Conservation (phyloP, 2,329 filamentous ascomycete species). For the Lachnellula hyalina region DNA sequence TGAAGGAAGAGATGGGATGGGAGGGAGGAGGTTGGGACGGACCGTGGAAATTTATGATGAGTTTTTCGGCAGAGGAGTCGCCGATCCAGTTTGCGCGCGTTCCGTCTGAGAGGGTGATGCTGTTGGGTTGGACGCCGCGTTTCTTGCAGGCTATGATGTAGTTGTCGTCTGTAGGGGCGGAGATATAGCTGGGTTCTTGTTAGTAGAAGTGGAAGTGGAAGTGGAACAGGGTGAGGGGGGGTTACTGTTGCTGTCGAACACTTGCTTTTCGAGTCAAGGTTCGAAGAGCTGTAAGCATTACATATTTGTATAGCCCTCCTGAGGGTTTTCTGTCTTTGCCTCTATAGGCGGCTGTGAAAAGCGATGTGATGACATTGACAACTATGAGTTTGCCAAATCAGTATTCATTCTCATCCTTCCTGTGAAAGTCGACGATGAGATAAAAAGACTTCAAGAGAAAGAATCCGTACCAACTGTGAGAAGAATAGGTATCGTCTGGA, state of each 20-base stretch:
- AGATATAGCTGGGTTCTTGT: slow-evolving; percentile 15
- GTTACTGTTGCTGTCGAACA: slow-evolving; percentile 21
- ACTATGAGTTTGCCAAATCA: slow-evolving; percentile 7
- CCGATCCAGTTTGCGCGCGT: slow-evolving; percentile 44
- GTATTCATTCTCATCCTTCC: too few relatives aligned
- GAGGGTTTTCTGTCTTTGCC: slow-evolving; percentile 9
- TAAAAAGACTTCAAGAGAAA: background rate
- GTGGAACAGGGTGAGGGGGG: background rate
- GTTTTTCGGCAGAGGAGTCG: slow-evolving; percentile 32
- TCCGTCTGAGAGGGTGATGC: slow-evolving; percentile 32
- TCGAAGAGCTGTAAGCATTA: slow-evolving; percentile 16
- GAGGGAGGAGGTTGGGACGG: background rate
- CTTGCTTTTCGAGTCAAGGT: slow-evolving; percentile 11
- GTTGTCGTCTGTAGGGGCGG: slow-evolving; percentile 17
- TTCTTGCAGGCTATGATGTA: slow-evolving; percentile 25
- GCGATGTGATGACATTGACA: slow-evolving; percentile 11
- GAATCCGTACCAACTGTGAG: slow-evolving; percentile 14
- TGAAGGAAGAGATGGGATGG: background rate
- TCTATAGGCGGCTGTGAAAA: slow-evolving; percentile 18
- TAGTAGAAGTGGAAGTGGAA: background rate
- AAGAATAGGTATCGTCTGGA: slow-evolving; percentile 16
- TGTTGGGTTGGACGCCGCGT: slow-evolving; percentile 15
- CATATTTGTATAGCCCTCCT: slow-evolving; percentile 17
- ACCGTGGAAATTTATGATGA: slow-evolving; percentile 44
- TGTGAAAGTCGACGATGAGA: background rate